Percentiles rank a stretch among this genome's conserved stretches.
Evolutionary conservation across 805 yeast genomes (phyloP).

Genomic region (Cyberlindnera maclurae): DNA sequence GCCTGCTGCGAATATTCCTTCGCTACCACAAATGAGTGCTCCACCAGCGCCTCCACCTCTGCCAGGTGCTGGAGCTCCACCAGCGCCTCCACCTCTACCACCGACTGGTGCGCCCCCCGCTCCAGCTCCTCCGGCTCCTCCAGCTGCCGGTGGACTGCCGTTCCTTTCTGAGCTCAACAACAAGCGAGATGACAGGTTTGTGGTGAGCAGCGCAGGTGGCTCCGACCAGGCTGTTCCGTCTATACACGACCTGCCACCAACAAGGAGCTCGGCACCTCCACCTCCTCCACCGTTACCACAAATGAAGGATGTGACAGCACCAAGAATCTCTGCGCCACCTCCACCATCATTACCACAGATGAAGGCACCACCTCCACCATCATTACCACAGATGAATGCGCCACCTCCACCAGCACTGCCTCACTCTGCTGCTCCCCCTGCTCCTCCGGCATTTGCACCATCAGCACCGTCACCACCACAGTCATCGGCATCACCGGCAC

Average conservation of each 20-base stretch:
- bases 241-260: conserved; percentile 12
- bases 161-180: conserved; percentile 43
- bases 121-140: conserved; percentile 13
- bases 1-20: conserved; percentile 11
- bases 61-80: conserved; percentile 27
- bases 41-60: conserved; percentile 18
- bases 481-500: conserved; percentile 10
- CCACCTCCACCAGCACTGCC: conserved; percentile 12
- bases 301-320: neutral
- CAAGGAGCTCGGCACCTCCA: no score
- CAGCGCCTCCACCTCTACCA: conserved; percentile 11
- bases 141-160: conserved; percentile 32
- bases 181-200: conserved; percentile 38
- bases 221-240: conserved; percentile 2
- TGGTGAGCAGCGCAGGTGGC: conserved; percentile 27
- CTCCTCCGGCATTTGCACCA: conserved; percentile 9
- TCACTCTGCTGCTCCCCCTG: conserved; percentile 8
- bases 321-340: conserved; percentile 1
- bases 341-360: conserved; percentile 11
- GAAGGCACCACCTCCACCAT: conserved; percentile 18
- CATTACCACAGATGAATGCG: conserved; percentile 12
- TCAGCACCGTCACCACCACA: conserved; percentile 14
- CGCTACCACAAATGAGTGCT: conserved; percentile 36
- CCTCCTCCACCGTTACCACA: conserved; percentile 18
- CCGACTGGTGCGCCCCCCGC: conserved; percentile 3